phyloP scores from a whole-genome alignment of 2,329 filamentous ascomycete species.

The Rhynchosporium secalis region DNA sequence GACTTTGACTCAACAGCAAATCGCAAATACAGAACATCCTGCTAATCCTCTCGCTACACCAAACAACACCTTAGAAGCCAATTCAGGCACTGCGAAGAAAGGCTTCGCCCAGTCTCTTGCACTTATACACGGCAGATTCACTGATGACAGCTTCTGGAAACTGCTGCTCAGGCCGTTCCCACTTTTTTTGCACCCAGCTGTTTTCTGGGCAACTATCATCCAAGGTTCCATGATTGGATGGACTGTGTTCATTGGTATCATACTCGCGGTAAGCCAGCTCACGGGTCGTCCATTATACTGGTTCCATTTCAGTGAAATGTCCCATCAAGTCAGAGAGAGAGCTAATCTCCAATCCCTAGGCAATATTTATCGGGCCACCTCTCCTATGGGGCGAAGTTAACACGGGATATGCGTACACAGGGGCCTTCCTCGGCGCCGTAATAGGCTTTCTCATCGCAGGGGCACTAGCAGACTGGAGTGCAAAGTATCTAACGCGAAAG shows the following conservation, averaged over 20 bases:
- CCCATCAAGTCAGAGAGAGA: background rate
- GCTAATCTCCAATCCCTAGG: slow-evolving; percentile 32
- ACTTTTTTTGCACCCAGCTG: slow-evolving; percentile 79
- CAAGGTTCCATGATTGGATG: slow-evolving; percentile 92
- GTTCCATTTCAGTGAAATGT: background rate
- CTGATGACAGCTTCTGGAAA: slow-evolving; percentile 70
- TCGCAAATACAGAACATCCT: background rate
- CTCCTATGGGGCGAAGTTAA: slow-evolving; percentile 79
- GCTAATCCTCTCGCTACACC: slow-evolving; percentile 9
- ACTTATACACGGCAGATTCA: slow-evolving; percentile 80
- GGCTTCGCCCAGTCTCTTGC: slow-evolving; percentile 61
- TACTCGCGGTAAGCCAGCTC: slow-evolving; percentile 54
- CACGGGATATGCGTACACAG: slow-evolving; percentile 84
- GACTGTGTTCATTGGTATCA: slow-evolving; percentile 89
- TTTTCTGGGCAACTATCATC: slow-evolving; percentile 76
- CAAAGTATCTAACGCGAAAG: slow-evolving; percentile 65
- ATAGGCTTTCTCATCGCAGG: slow-evolving; percentile 77
- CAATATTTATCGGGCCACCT: slow-evolving; percentile 77
- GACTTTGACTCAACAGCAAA: background rate
- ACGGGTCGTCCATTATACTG: background rate
- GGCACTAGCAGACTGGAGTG: slow-evolving; percentile 69
- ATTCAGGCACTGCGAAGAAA: slow-evolving; percentile 45
- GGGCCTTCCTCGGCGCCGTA: slow-evolving; percentile 81
- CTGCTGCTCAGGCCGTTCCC: slow-evolving; percentile 74
- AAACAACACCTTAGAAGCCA: slow-evolving; percentile 12